These are phyloP conservation scores for Hirschfeldia incana DNA, from an alignment of 345 rosid genomes.

Conservation along the genomic window DNA sequence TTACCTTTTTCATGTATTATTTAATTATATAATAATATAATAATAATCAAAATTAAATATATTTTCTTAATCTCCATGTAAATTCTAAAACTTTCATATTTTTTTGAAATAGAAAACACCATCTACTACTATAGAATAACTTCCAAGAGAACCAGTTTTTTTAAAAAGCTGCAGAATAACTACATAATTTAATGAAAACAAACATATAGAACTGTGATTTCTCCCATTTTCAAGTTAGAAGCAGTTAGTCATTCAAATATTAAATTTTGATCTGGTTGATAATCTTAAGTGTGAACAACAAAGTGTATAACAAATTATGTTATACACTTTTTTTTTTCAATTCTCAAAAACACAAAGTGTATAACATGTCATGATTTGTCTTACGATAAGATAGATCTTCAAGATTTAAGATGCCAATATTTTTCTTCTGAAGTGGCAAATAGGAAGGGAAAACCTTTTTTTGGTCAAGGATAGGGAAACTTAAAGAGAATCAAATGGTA, in stretches of 20 bases:
- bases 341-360: too few species aligned
- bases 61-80: too few species aligned
- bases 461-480: background rate
- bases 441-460: background rate
- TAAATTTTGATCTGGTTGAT: background rate
- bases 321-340: too few species aligned
- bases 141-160: background rate
- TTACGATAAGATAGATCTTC: background rate
- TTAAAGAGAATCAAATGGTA: background rate
- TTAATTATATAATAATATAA: too few species aligned
- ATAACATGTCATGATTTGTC: background rate
- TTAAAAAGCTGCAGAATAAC: background rate
- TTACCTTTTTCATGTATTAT: too few species aligned
- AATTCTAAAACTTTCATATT: too few species aligned
- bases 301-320: background rate
- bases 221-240: background rate
- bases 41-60: too few species aligned
- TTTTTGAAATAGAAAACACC: too few species aligned
- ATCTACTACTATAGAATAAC: too few species aligned
- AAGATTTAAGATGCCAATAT: background rate
- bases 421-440: slow-evolving; percentile 3
- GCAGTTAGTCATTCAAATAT: background rate
- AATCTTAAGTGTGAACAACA: background rate
- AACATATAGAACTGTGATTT: background rate
- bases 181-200: background rate